Evolutionary conservation across 2,329 filamentous ascomycete genomes (phyloP), one percentile per base, ranked within the genome.

Genomic region (Fusarium udum): DNA sequence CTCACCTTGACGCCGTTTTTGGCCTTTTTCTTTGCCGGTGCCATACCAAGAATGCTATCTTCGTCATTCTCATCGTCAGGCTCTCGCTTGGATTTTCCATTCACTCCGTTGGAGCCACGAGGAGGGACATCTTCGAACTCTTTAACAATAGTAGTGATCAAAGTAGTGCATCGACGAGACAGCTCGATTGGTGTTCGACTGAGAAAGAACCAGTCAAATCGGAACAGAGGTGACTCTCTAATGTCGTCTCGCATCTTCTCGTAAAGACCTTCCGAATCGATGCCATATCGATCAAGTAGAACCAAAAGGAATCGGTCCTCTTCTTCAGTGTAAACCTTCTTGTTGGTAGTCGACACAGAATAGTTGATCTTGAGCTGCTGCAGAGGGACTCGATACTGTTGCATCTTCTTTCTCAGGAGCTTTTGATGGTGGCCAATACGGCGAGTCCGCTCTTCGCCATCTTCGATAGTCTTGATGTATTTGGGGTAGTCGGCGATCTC

Each of bases 351-450:
- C 12, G 95, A 97, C 34, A 99, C 96, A 1, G 95, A 97, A 83
- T 99, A 99, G 84, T 97, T 98, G 85, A 99, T 95, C 87, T 97
- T 97, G 79, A 99, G 91, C 83, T 99, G 96, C 82, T 99, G 96
- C 22, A 99, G 88, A 31, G 96, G 97, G 56, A 98, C 95, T n/a
- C 96, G 93, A 81, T 97, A 98, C 86, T 96, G 94, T 77, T 92
- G 89, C 89, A 99, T 93, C 89, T 99, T 99, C 89, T 95, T 97
- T 72, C 92, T 91, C 62, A 99, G 88, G 86, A 98, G 92, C 83
- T 97, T 95, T 71, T 94, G 92, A 82, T 98, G 95, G 80, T 97
- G 93, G 75, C 96, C 93, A 67, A 95, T 93, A 82, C 95, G 95
- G 61, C 93, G 91, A 64, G 93, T 91, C 72, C 95, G 93, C 80